These are phyloP conservation scores for Annulohypoxylon nitens DNA, from an alignment of 495 filamentous ascomycete genomes.

Conservation along the genomic window DNA sequence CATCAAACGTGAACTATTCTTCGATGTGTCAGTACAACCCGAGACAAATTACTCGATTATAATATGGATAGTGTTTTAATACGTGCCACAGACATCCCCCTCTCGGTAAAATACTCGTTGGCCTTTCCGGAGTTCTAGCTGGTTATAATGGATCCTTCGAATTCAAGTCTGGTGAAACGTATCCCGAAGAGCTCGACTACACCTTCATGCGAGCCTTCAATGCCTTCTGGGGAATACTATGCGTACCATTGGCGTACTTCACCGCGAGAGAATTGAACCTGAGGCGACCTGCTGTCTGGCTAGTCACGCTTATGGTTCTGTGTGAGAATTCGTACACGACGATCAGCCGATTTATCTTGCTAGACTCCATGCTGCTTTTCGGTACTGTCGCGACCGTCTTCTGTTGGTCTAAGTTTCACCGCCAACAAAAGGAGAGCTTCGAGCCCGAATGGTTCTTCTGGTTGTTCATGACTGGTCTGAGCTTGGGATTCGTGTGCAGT, in stretches of 20 bases:
- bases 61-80: slow-evolving; percentile 36
- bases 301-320: slow-evolving; percentile 95
- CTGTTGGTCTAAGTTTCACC: slow-evolving; percentile 96
- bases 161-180: slow-evolving; percentile 98
- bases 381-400: slow-evolving; percentile 97
- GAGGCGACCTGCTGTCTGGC: slow-evolving; percentile 87
- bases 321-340: slow-evolving; percentile 99
- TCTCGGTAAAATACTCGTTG: slow-evolving; percentile 97
- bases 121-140: slow-evolving; percentile 92
- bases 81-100: slow-evolving; percentile 74
- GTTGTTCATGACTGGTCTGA: slow-evolving; percentile 91
- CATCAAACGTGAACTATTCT: slow-evolving; percentile 98
- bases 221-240: slow-evolving; percentile 90
- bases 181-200: slow-evolving; percentile 94
- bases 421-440: slow-evolving; percentile 84
- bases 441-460: slow-evolving; percentile 90
- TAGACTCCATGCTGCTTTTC: slow-evolving; percentile 98
- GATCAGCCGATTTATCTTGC: slow-evolving; percentile 95
- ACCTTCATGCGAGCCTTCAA: slow-evolving; percentile 99
- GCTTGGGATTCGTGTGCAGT: slow-evolving; percentile 96
- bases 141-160: slow-evolving; percentile 99
- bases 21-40: slow-evolving; percentile 77
- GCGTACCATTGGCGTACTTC: slow-evolving; percentile 94
- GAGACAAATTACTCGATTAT: slow-evolving; percentile 5
- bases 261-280: slow-evolving; percentile 92